Percentiles rank a stretch among this genome's conserved stretches.
These are phyloP conservation scores for Lactarius hatsudake DNA, from an alignment of 768 basidiomycete genomes.

Conservation along the genomic window DNA sequence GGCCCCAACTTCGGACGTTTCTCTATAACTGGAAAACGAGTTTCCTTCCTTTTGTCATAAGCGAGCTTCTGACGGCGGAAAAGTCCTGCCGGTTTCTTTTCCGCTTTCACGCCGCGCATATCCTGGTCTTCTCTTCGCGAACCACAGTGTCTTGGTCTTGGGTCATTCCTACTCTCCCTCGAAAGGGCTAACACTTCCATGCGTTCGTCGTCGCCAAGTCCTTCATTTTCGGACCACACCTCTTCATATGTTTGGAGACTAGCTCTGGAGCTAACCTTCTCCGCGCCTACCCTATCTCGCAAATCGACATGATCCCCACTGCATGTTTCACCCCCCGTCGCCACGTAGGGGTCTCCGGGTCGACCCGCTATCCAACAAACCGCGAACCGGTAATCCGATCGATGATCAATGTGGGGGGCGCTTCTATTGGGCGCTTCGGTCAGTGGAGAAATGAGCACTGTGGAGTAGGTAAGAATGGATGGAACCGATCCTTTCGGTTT, in stretches of 20 bases:
- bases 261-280: neutral
- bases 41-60: neutral
- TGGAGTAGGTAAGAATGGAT: neutral
- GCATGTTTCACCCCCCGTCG: neutral
- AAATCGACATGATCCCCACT: neutral
- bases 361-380: neutral
- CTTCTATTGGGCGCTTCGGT: neutral
- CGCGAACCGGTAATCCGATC: neutral
- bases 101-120: neutral
- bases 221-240: neutral
- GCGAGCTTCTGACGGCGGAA: neutral
- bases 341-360: neutral
- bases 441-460: neutral
- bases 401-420: neutral
- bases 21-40: neutral
- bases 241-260: neutral
- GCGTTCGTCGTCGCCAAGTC: neutral
- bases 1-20: neutral
- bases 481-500: neutral
- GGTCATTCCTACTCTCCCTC: neutral
- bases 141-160: neutral
- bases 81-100: neutral
- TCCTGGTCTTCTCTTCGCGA: neutral
- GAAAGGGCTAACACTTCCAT: neutral
- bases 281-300: neutral